Evolutionary conservation across 768 basidiomycete species (phyloP).

Genomic region (Pholiota conissans): DNA sequence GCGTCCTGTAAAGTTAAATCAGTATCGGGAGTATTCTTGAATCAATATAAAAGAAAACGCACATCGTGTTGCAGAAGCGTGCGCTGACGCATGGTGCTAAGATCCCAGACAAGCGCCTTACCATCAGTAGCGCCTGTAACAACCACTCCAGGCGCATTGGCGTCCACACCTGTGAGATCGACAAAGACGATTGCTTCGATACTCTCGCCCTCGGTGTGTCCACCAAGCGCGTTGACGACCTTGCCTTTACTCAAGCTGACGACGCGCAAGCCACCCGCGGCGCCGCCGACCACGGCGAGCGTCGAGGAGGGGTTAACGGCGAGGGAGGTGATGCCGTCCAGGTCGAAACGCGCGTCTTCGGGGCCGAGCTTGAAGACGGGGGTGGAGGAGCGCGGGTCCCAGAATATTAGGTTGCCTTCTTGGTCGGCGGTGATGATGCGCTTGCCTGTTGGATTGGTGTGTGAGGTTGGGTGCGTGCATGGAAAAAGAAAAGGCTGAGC

Average conservation of each 20-base stretch:
- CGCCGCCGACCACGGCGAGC: slow-evolving; percentile 88
- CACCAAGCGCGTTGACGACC: slow-evolving; percentile 73
- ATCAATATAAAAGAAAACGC: slow-evolving; percentile 22
- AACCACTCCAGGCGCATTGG: slow-evolving; percentile 57
- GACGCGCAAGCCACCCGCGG: slow-evolving; percentile 82
- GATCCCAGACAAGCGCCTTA: slow-evolving; percentile 93
- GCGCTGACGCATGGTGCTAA: slow-evolving; percentile 81
- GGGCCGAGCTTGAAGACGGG: slow-evolving; percentile 82
- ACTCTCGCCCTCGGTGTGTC: slow-evolving; percentile 85
- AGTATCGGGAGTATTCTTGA: slow-evolving; percentile 7
- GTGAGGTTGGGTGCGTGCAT: background rate
- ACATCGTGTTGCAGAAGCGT: slow-evolving; percentile 84
- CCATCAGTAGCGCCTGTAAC: slow-evolving; percentile 93
- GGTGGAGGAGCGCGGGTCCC: slow-evolving; percentile 82
- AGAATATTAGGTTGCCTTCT: slow-evolving; percentile 80
- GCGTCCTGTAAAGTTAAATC: slow-evolving; percentile 62
- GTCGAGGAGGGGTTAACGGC: slow-evolving; percentile 85
- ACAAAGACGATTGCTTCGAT: slow-evolving; percentile 86
- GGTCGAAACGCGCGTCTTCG: slow-evolving; percentile 69
- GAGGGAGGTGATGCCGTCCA: slow-evolving; percentile 85
- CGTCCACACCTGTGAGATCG: slow-evolving; percentile 59
- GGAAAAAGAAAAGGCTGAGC: background rate
- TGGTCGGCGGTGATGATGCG: slow-evolving; percentile 85
- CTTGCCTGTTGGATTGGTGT: slow-evolving; percentile 44
- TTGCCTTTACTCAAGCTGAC: slow-evolving; percentile 87